Evolutionary conservation across 2,329 filamentous ascomycete species (phyloP), one percentile per base, ranked within the genome.

Genomic region (Canariomyces notabilis): DNA sequence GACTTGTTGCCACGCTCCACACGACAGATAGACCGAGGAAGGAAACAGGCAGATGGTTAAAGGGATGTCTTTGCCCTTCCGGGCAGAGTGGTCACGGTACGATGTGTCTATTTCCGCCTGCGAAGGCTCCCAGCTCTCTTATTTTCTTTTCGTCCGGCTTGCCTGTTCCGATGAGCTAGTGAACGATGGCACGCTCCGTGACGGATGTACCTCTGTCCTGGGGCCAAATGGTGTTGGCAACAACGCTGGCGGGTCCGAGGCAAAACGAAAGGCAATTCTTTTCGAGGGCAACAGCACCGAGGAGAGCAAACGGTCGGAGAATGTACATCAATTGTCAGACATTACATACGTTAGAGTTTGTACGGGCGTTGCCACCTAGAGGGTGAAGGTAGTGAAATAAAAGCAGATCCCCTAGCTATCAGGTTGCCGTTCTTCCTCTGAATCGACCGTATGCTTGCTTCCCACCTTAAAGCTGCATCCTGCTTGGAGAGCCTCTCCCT

Each of bases 11-110:
- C 48, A 48, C 40, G 42, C 29, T 53, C 55, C 51, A 50, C 34
- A 53, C 43, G 44, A 52, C 54, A 51, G 33, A 54, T 57, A 58
- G 57, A 61, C 48, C 39, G 54, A 57, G 44, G 45, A 44, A 44
- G 42, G 37, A 42, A 49, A 43, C 35, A 35, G 52, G 37, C 37
- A 41, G 48, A 49, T 39, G 53, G 50, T 51, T 52, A 44, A 48
- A 40, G 50, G 35, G 44, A 46, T 38, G 39, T 44, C 37, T 44
- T 52, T 26, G 26, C 23, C 48, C 21, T 44, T 40, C n/a, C 22
- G 35, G 40, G 36, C 31, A 43, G 22, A 33, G 29, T 21, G 40
- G 40, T 15, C 16, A n/a, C 29, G 33, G 16, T 45, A 29, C 41
- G 31, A 18, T 16, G 22, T 32, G 31, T 6, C 39, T 20, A 29